A percentile compares a stretch with the other conserved stretches of the same genome.
These are phyloP conservation scores for Fusarium phyllophilum DNA, from an alignment of 2,329 filamentous ascomycete genomes.

Conservation along the genomic window DNA sequence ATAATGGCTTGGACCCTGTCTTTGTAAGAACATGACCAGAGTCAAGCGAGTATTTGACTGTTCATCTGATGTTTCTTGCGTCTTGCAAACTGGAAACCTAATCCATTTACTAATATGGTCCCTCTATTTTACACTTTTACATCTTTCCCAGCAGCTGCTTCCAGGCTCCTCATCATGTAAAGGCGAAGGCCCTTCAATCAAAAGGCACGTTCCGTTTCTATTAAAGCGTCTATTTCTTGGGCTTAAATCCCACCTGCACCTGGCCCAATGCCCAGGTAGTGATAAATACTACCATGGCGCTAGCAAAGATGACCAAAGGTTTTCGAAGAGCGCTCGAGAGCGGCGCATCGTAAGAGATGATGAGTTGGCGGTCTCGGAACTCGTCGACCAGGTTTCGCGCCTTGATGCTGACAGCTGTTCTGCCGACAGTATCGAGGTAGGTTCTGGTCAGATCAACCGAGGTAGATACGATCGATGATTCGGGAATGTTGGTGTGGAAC, in stretches of 20 bases:
- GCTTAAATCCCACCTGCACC: conserved; percentile 81
- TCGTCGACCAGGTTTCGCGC: conserved; percentile 92
- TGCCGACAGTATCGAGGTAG: conserved; percentile 92
- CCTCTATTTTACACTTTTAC: conserved; percentile 43
- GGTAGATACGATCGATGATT: conserved; percentile 67
- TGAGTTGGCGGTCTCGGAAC: conserved; percentile 81
- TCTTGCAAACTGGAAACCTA: conserved; percentile 3
- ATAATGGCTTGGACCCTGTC: conserved; percentile 13
- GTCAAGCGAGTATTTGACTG: neutral
- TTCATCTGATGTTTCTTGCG: conserved; percentile 11
- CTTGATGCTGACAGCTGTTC: conserved; percentile 82
- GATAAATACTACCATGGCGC: conserved; percentile 78
- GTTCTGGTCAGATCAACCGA: conserved; percentile 77
- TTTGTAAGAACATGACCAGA: conserved; percentile 18
- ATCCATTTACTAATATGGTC: conserved; percentile 21
- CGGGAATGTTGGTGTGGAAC: conserved; percentile 78
- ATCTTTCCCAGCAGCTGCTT: conserved; percentile 24
- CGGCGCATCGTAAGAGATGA: conserved; percentile 90
- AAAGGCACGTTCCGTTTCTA: conserved; percentile 21
- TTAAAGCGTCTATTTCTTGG: conserved; percentile 50
- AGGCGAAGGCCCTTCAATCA: conserved; percentile 8
- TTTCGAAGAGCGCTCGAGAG: conserved; percentile 81
- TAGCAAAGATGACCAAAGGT: conserved; percentile 82
- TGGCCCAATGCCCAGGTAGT: conserved; percentile 79
- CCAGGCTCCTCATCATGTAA: conserved; percentile 11